phyloP scores from a whole-genome alignment of 208 protist species.

The Jaenimonas drosophilae region DNA sequence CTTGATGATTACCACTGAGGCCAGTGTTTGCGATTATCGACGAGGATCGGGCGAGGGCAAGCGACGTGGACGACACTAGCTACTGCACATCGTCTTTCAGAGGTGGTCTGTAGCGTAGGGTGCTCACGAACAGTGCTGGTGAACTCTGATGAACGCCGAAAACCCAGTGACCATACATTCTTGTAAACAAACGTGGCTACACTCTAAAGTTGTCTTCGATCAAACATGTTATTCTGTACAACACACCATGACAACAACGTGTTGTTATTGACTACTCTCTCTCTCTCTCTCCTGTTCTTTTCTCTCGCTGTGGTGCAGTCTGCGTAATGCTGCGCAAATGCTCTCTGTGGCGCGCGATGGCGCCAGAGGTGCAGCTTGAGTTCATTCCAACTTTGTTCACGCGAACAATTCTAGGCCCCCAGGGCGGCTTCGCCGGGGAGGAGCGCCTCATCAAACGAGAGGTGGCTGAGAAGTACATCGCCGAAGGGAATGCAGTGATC shows the following conservation, averaged over 20 bases:
- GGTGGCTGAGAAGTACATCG: slow-evolving; percentile 70
- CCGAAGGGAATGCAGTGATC: slow-evolving; percentile 50
- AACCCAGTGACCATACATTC: too few species aligned
- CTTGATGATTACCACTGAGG: slow-evolving; percentile 99
- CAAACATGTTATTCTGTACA: not conserved
- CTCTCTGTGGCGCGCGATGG: slow-evolving; percentile 64
- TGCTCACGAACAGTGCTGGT: too few species aligned
- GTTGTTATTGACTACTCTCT: slow-evolving; percentile 1
- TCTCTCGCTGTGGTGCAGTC: not conserved
- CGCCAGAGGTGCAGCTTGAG: slow-evolving; percentile 84
- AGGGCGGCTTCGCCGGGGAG: slow-evolving; percentile 85
- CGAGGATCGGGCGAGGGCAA: too few species aligned
- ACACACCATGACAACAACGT: not conserved
- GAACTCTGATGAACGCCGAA: too few species aligned
- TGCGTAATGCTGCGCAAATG: slow-evolving; percentile 51
- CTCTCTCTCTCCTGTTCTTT: slow-evolving; percentile 2
- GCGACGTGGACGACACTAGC: too few species aligned
- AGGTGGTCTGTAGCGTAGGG: too few species aligned
- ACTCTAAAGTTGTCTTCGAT: not conserved
- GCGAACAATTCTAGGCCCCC: slow-evolving; percentile 76
- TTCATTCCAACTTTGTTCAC: slow-evolving; percentile 84
- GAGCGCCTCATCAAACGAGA: slow-evolving; percentile 88
- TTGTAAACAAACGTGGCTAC: not conserved
- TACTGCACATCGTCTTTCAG: too few species aligned
- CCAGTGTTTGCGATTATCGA: slow-evolving; percentile 93